Conservation (phyloP, 2,329 filamentous ascomycete genomes). For the Onygenales sp. region DNA sequence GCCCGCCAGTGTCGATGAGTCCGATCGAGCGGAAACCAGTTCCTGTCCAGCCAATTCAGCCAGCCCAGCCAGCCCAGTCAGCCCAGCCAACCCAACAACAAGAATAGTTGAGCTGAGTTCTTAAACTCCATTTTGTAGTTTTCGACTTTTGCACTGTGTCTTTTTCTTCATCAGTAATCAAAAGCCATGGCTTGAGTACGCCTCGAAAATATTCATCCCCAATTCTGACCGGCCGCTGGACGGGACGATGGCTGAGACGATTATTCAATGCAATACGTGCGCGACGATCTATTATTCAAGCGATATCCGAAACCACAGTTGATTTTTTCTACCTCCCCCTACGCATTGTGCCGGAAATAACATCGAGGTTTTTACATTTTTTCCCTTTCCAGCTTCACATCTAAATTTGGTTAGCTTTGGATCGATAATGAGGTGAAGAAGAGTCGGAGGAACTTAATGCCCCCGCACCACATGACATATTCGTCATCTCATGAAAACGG, state of each 20-base stretch:
- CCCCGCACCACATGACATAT: too few relatives aligned
- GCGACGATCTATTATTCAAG: background rate
- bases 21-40: conserved; percentile 48
- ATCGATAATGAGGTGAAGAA: too few relatives aligned
- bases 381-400: too few relatives aligned
- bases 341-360: too few relatives aligned
- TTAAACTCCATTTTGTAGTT: too few relatives aligned
- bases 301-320: too few relatives aligned
- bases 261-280: background rate
- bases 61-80: conserved; percentile 42
- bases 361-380: too few relatives aligned
- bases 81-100: conserved; percentile 39
- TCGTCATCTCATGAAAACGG: too few relatives aligned
- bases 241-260: background rate
- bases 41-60: conserved; percentile 41
- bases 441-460: too few relatives aligned
- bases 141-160: too few relatives aligned
- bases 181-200: background rate
- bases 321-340: too few relatives aligned
- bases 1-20: conserved; percentile 28
- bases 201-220: background rate
- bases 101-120: conserved; percentile 3
- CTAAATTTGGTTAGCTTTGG: too few relatives aligned
- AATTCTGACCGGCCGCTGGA: conserved; percentile 1
- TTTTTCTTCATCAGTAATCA: background rate